These are phyloP conservation scores for Coemansia sp. DNA, from an alignment of 192 early-diverging fungal species.

Conservation along the genomic window DNA sequence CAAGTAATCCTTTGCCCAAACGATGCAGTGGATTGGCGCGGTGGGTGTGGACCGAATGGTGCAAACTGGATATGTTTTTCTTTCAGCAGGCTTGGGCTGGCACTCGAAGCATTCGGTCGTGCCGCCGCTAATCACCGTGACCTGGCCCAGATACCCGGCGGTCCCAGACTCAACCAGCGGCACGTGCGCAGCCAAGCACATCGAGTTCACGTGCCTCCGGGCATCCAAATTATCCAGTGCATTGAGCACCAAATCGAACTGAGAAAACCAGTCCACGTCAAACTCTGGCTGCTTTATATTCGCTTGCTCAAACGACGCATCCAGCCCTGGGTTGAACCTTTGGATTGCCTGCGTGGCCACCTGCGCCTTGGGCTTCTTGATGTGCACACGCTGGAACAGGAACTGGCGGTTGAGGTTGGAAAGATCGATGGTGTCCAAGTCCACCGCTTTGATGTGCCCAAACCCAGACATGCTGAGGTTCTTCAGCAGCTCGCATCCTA, in stretches of 20 bases:
- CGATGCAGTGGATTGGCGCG: constrained; percentile 95
- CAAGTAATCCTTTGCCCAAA: constrained; percentile 98
- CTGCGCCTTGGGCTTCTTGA: constrained; percentile 88
- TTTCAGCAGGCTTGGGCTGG: constrained; percentile 74
- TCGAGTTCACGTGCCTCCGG: constrained; percentile 88
- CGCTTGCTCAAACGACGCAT: constrained; percentile 65
- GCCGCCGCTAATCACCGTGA: constrained; percentile 77
- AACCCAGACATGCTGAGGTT: constrained; percentile 90
- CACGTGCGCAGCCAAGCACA: constrained; percentile 89
- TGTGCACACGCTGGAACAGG: constrained; percentile 92
- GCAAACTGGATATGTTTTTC: constrained; percentile 92
- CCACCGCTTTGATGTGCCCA: constrained; percentile 78
- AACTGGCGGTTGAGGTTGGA: constrained; percentile 99
- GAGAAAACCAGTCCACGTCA: constrained; percentile 81
- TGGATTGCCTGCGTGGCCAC: constrained; percentile 83
- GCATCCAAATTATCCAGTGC: constrained; percentile 97
- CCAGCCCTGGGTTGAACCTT: constrained; percentile 78
- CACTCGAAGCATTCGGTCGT: constrained; percentile 94
- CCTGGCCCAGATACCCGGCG: constrained; percentile 91
- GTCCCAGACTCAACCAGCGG: constrained; percentile 98
- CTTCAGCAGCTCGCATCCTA: constrained; percentile 98
- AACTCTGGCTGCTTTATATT: constrained; percentile 90
- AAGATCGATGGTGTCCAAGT: constrained; percentile 97
- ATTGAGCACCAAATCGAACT: constrained; percentile 91
- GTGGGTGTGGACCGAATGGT: constrained; percentile 96